Base-by-base conservation (phyloP, 352 stramenopile species). In the Pilasporangium apinafurcum region DNA sequence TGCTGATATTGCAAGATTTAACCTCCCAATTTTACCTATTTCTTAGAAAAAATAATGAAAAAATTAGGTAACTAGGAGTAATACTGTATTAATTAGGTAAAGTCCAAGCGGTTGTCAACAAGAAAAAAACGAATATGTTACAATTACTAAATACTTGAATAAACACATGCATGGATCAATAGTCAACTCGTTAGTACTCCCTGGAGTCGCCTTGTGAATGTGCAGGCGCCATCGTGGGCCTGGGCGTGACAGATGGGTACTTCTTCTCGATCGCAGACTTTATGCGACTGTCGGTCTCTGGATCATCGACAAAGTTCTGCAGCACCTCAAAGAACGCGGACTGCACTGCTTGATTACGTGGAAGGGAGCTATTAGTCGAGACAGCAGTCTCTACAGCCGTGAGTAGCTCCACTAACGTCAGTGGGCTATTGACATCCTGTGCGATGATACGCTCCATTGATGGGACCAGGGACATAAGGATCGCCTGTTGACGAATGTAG, bases 401-500 rank as follows among this genome's bases (percentile, higher is more conserved):
- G 10, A 88, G 53, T 22, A 86, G 39, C 14, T 83, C 56, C 4
- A 36, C 17, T 7, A 80, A 22, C 2, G 44, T 49, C 18, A 88
- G 43, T 10, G 73, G 73, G 16, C 68, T 82, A 33, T 61, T 49
- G 1, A 46, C 51, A 22, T 86, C 76, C 44, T 79, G 70, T 22
- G 68, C 50, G 6, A 85, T 43, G 25, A 88, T 82, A 21, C 68
- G 70, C 8, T 70, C 31, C 31, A 86, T 54, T 1, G 51, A 44
- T 10, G 70, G 70, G 34, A 82, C 75, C 14, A 88, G 30, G 8
- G 66, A 49, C 2, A 68, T 28, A 17, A 50, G 10, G 18, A 86
- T 36, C 8, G 76, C 73, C 22, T 54, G 32, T 40, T 52, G 31
- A 21, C 67, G 66, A 25, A 86, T 54, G 1, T 8, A 30, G 14